These are phyloP conservation scores for Nissolia schottii DNA, from an alignment of 306 rosid genomes.

Conservation along the genomic window DNA sequence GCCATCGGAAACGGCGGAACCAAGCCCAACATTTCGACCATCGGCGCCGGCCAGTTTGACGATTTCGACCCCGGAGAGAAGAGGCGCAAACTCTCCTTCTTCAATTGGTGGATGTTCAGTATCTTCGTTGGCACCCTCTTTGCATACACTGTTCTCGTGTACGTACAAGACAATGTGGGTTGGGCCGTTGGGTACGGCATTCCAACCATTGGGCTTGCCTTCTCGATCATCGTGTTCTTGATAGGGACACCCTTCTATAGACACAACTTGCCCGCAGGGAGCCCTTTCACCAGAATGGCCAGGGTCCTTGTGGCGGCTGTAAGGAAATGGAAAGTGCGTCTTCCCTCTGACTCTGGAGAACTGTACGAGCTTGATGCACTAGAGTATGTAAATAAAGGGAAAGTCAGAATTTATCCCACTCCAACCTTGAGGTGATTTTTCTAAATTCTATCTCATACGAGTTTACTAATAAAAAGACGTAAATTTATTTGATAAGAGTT, in stretches of 20 bases:
- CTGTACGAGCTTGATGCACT: conserved; percentile 52
- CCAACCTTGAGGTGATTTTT: conserved; percentile 57
- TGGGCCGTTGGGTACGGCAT: conserved; percentile 68
- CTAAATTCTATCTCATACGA: no score
- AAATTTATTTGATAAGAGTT: no score
- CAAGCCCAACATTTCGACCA: conserved; percentile 80
- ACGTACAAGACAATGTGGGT: conserved; percentile 61
- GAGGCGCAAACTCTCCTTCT: conserved; percentile 58
- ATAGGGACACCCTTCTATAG: conserved; percentile 56
- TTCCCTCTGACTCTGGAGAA: conserved; percentile 51
- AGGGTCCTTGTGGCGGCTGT: conserved; percentile 50
- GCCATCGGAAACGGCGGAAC: conserved; percentile 77
- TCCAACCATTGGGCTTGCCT: conserved; percentile 54
- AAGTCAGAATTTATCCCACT: conserved; percentile 46
- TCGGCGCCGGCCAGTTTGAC: conserved; percentile 86
- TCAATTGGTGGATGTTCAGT: conserved; percentile 82
- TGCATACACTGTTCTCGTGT: conserved; percentile 52
- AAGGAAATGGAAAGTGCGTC: conserved; percentile 39
- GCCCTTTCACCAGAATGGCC: conserved; percentile 55
- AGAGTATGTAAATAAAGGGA: conserved; percentile 42
- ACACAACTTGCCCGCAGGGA: conserved; percentile 58
- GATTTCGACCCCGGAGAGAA: conserved; percentile 61
- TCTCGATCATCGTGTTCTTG: conserved; percentile 45
- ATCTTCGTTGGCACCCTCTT: conserved; percentile 67
- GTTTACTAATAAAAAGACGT: not conserved